Evolutionary conservation across 2,329 filamentous ascomycete genomes (phyloP).

Genomic region (Allantophomopsis lycopodina): DNA sequence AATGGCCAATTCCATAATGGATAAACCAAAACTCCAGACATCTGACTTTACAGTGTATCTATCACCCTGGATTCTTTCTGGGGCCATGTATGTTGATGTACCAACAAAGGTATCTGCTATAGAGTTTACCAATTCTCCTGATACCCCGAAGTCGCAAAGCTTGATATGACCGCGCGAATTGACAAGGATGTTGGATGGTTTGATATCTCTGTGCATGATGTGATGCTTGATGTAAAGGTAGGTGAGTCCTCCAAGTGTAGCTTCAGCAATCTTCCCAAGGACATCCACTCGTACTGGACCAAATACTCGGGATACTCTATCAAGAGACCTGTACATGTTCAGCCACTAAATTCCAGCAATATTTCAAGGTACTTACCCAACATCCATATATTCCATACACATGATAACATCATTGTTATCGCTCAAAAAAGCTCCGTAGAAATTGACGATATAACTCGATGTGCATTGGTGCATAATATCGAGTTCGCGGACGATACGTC

Average conservation of each 20-base stretch:
- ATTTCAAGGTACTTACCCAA: slow-evolving; percentile 53
- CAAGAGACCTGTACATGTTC: slow-evolving; percentile 54
- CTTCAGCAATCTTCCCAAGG: slow-evolving; percentile 93
- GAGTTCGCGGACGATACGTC: slow-evolving; percentile 90
- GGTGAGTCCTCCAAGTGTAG: slow-evolving; percentile 80
- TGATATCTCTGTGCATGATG: slow-evolving; percentile 99
- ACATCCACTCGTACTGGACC: slow-evolving; percentile 93
- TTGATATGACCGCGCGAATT: slow-evolving; percentile 94
- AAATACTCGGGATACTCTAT: slow-evolving; percentile 87
- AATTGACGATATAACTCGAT: slow-evolving; percentile 92
- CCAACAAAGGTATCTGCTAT: slow-evolving; percentile 97
- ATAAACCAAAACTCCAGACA: slow-evolving; percentile 94
- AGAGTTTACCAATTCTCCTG: slow-evolving; percentile 92
- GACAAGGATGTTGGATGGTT: slow-evolving; percentile 92
- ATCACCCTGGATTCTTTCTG: slow-evolving; percentile 91
- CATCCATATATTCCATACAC: slow-evolving; percentile 99
- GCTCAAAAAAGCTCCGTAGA: slow-evolving; percentile 95
- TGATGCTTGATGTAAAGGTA: slow-evolving; percentile 93
- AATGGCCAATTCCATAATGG: slow-evolving; percentile 94
- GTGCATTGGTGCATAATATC: slow-evolving; percentile 99
- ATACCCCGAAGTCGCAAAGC: slow-evolving; percentile 97
- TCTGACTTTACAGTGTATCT: slow-evolving; percentile 97
- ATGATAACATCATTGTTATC: slow-evolving; percentile 96
- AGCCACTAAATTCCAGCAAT: background rate
- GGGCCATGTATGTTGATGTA: slow-evolving; percentile 98